These are phyloP conservation scores for Magnusiomyces suaveolens DNA, from an alignment of 1,139 yeast genomes.

Conservation along the genomic window DNA sequence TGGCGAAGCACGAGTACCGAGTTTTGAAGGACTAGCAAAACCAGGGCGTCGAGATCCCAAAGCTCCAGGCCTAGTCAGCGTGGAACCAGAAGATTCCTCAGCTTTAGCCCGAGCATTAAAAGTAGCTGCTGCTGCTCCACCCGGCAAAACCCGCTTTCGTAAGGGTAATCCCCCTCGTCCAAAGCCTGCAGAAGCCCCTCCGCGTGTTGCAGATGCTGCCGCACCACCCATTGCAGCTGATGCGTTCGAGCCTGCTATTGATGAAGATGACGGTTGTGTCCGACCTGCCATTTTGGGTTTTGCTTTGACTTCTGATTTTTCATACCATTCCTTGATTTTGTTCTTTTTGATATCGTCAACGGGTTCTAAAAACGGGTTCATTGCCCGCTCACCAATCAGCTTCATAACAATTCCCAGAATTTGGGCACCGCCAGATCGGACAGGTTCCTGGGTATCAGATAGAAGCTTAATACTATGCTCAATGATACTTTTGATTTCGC, in stretches of 20 bases:
- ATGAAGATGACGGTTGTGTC: constrained; percentile 14
- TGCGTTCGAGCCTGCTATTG: constrained; percentile 14
- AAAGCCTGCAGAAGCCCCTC: constrained; percentile 8
- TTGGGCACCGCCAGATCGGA: constrained; percentile 70
- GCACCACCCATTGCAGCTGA: constrained; percentile 18
- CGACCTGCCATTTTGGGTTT: constrained; percentile 13
- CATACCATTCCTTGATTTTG: constrained; percentile 55
- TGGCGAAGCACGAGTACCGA: too few relatives aligned
- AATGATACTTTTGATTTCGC: constrained; percentile 51
- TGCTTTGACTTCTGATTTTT: constrained; percentile 42
- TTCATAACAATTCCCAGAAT: constrained; percentile 77
- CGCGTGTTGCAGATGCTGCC: constrained; percentile 19
- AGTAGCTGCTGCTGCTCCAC: background rate
- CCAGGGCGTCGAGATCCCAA: constrained; percentile 1
- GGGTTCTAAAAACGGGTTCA: constrained; percentile 50
- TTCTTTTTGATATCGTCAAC: constrained; percentile 61
- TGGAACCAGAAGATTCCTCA: too few relatives aligned
- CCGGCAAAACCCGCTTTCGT: background rate
- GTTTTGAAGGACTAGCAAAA: constrained; percentile 18
- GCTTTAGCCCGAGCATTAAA: too few relatives aligned
- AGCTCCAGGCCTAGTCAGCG: background rate
- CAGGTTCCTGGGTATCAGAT: constrained; percentile 76
- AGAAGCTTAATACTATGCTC: constrained; percentile 50
- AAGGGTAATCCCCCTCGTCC: background rate
- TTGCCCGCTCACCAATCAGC: constrained; percentile 63